Evolutionary conservation across 2,329 filamentous ascomycete genomes (phyloP).

Genomic region (Penicillium griseofulvum): DNA sequence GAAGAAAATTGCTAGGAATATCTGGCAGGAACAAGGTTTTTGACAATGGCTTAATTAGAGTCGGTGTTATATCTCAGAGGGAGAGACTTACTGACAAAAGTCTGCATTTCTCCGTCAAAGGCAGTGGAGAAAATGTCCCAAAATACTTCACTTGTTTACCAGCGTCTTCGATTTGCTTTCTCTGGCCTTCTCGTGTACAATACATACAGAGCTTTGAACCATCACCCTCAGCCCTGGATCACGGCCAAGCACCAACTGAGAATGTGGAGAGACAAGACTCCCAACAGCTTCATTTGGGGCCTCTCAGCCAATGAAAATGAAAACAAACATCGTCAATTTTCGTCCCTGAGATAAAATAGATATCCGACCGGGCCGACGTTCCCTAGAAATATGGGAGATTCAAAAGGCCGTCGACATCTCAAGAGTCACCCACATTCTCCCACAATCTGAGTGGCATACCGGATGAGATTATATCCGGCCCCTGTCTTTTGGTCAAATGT

Average conservation of each 20-base stretch:
- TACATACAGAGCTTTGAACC: not conserved
- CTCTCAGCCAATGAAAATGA: conserved; percentile 8
- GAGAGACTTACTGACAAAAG: no score
- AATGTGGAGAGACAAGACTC: not conserved
- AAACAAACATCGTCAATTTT: conserved; percentile 8
- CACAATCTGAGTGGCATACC: not conserved
- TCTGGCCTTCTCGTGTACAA: not conserved
- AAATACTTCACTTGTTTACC: no score
- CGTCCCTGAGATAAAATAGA: not conserved
- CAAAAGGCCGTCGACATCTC: not conserved
- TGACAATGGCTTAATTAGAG: no score
- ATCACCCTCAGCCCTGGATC: not conserved
- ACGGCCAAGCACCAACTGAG: not conserved
- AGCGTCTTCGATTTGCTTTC: no score
- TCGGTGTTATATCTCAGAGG: no score
- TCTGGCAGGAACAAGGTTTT: no score
- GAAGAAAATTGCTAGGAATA: no score
- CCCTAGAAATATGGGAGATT: not conserved
- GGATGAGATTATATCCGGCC: not conserved
- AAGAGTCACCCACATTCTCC: not conserved
- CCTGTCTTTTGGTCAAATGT: not conserved
- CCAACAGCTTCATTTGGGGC: not conserved
- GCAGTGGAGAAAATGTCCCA: no score
- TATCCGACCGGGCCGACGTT: not conserved
- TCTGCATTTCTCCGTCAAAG: no score